phyloP scores from a whole-genome alignment of 2,329 filamentous ascomycete species.

The Coniella vitis region DNA sequence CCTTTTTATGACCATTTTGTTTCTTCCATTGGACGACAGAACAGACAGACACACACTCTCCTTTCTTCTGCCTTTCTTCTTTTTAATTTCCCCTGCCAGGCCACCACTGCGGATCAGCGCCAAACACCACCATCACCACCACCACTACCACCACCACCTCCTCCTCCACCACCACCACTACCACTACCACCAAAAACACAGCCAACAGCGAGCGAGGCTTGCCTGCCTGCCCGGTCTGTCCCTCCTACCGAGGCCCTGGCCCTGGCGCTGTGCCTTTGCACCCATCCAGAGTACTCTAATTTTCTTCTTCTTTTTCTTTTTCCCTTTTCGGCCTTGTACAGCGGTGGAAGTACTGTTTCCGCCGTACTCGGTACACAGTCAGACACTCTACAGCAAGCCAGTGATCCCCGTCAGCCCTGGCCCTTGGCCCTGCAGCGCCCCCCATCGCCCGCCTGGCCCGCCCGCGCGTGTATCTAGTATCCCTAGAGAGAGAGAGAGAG shows the following conservation, averaged over 20 bases:
- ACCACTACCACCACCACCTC: neutral
- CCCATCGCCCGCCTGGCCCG: slow-evolving; percentile 9
- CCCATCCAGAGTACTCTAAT: neutral
- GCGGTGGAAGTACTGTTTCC: too few species aligned
- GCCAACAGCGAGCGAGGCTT: slow-evolving; percentile 38
- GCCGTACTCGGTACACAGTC: too few species aligned
- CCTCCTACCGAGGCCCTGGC: neutral
- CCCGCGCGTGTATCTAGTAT: too few species aligned
- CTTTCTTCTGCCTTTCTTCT: neutral
- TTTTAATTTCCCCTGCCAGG: too few species aligned
- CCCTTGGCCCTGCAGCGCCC: slow-evolving; percentile 4
- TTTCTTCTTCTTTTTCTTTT: too few species aligned
- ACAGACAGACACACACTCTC: neutral
- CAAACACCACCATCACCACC: neutral
- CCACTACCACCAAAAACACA: slow-evolving; percentile 28
- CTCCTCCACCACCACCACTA: neutral
- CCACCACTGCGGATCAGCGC: too few species aligned
- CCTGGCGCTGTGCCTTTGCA: slow-evolving; percentile 19
- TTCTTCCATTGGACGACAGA: too few species aligned
- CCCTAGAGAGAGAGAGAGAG: too few species aligned
- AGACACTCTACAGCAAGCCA: too few species aligned
- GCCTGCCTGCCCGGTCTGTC: slow-evolving; percentile 10
- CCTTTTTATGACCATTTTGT: too few species aligned
- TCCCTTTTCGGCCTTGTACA: too few species aligned
- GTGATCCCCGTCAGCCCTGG: slow-evolving; percentile 27